Conservation (phyloP, 768 basidiomycete species). For the Amanita fuliginea region DNA sequence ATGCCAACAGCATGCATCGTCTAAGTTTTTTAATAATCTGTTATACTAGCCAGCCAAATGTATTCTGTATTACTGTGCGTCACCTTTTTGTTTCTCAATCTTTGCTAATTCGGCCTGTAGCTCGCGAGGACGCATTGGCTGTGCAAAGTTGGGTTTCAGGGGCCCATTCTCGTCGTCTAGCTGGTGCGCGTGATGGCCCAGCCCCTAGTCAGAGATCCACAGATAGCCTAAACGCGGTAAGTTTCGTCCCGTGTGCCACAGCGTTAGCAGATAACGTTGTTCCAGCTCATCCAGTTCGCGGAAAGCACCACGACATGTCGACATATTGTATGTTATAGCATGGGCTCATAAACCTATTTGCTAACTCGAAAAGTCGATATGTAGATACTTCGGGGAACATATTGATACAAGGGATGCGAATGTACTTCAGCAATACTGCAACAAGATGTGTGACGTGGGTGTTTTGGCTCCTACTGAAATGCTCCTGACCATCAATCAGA, state of each 20-base stretch:
- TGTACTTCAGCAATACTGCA: constrained; percentile 42
- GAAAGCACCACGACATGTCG: constrained; percentile 53
- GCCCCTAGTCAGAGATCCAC: constrained; percentile 57
- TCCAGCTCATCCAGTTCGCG: constrained; percentile 34
- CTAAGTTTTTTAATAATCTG: neutral
- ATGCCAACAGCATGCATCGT: constrained; percentile 12
- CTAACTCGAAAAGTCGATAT: constrained; percentile 42
- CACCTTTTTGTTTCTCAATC: neutral
- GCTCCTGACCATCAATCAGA: constrained; percentile 24
- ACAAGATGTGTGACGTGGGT: constrained; percentile 74
- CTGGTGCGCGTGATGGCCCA: constrained; percentile 36
- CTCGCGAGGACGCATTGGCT: constrained; percentile 61
- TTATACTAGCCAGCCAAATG: constrained; percentile 61
- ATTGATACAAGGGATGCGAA: constrained; percentile 39
- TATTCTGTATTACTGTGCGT: constrained; percentile 70
- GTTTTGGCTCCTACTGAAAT: neutral
- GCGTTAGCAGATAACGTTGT: neutral
- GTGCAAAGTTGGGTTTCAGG: constrained; percentile 42
- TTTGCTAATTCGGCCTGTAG: constrained; percentile 21
- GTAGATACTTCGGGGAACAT: constrained; percentile 70
- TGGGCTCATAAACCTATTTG: neutral
- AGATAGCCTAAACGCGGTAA: constrained; percentile 53
- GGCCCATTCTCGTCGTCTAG: constrained; percentile 34
- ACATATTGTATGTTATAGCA: constrained; percentile 46
- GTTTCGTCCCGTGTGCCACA: constrained; percentile 8